Conservation (phyloP, 2,329 filamentous ascomycete genomes). For the Hymenoscyphus repandus region DNA sequence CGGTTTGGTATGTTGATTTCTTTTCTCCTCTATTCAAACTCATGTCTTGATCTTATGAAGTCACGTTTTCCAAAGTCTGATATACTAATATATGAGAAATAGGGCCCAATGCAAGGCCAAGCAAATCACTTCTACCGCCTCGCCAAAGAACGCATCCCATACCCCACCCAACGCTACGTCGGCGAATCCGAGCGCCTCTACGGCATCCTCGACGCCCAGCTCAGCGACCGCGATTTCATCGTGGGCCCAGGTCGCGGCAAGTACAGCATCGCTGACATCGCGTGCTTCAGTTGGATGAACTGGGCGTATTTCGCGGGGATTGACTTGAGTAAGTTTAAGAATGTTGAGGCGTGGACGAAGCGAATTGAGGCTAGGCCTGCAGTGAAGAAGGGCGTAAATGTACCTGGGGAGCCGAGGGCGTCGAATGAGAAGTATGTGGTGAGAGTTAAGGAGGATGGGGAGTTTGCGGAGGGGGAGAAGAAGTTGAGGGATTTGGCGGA, state of each 20-base stretch:
- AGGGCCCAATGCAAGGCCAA: slow-evolving; percentile 71
- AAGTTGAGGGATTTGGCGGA: slow-evolving; percentile 18
- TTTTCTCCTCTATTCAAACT: no score
- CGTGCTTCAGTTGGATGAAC: slow-evolving; percentile 65
- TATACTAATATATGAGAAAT: slow-evolving; percentile 33
- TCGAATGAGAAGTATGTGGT: slow-evolving; percentile 38
- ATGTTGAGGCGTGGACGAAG: slow-evolving; percentile 62
- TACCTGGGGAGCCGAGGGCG: slow-evolving; percentile 45
- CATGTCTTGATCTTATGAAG: no score
- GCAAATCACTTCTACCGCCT: slow-evolving; percentile 68
- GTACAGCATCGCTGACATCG: slow-evolving; percentile 67
- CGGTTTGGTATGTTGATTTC: slow-evolving; percentile 13
- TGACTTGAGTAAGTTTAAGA: slow-evolving; percentile 60
- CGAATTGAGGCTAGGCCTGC: slow-evolving; percentile 53
- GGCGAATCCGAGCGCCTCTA: slow-evolving; percentile 74
- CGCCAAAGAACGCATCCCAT: slow-evolving; percentile 63
- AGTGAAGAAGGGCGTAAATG: slow-evolving; percentile 57
- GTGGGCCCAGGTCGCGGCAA: slow-evolving; percentile 49
- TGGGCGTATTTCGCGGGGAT: slow-evolving; percentile 54
- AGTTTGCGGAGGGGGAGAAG: slow-evolving; percentile 36
- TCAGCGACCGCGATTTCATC: slow-evolving; percentile 47
- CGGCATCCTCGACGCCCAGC: slow-evolving; percentile 62
- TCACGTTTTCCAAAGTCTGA: not conserved
- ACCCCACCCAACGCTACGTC: slow-evolving; percentile 67
- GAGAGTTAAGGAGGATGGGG: slow-evolving; percentile 41